These are phyloP conservation scores for Phytophthora hybrid DNA, from an alignment of 352 stramenopile genomes.

Conservation along the genomic window DNA sequence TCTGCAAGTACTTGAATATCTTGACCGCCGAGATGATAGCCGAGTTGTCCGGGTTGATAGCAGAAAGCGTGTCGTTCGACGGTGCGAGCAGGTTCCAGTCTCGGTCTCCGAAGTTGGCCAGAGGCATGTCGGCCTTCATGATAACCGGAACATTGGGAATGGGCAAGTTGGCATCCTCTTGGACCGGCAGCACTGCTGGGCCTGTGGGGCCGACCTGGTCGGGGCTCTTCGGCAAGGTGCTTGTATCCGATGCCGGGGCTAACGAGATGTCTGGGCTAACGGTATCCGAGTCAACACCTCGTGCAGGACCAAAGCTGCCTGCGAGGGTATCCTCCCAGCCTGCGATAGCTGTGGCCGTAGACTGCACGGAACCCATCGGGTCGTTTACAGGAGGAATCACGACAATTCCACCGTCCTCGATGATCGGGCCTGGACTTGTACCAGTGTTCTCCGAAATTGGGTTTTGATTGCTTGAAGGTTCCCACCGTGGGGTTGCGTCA, in stretches of 20 bases:
- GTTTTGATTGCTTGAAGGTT: too few species aligned
- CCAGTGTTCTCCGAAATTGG: too few species aligned
- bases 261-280: too few species aligned
- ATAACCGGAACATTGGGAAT: slow-evolving; percentile 30
- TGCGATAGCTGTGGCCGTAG: neutral
- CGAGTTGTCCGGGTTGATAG: slow-evolving; percentile 43
- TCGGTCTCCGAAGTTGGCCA: slow-evolving; percentile 26
- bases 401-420: neutral
- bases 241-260: neutral
- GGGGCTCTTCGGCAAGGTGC: neutral
- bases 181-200: slow-evolving; percentile 1
- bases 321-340: neutral
- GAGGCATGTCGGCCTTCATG: slow-evolving; percentile 21
- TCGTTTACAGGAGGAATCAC: neutral
- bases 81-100: slow-evolving; percentile 49
- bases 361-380: neutral
- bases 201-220: neutral
- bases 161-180: slow-evolving; percentile 9
- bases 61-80: slow-evolving; percentile 40
- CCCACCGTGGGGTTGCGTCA: neutral
- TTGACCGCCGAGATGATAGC: slow-evolving; percentile 33
- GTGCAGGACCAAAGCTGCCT: too few species aligned
- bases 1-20: slow-evolving; percentile 44
- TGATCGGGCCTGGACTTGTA: neutral
- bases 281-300: too few species aligned